Base-by-base conservation (phyloP, 164 flowering plant species). In the Cinnamomum chago region DNA sequence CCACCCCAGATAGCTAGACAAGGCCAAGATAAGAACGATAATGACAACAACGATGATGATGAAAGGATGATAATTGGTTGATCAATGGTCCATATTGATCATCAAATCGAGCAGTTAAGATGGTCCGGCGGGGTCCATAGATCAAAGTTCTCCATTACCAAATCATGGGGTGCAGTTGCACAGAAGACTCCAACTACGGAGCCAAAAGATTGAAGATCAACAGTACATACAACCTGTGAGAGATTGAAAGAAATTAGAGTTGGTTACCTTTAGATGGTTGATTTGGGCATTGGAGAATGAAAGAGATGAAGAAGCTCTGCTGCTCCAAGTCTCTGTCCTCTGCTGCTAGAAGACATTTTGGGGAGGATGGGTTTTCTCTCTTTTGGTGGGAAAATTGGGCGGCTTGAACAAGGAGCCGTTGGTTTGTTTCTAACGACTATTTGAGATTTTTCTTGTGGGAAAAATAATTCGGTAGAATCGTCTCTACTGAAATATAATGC, bases 391-490 rank as follows among this genome's bases (percentile, higher is more conserved):
- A 72, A 60, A 40, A 15, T 27, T n/a, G 74, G 30, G 30, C 74
- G 74, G 33, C 23, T 23, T 23, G 28, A 40, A 35, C 74, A 20
- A 72, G 68, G 74, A n/a, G 20, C 6, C 47, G 15, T 72, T 24
- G n/a, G 68, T 47, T 62, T 35, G 68, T 72, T 40, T 62, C n/a
- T 47, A 72, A 35, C 74, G 68, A 72, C 35, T 66, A 62, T 71
- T 71, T 71, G 47, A 11, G 6, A 40, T 22, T 6, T 67, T 27
- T 67, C n/a, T 27, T 17, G 2, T 11, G 60, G n/a, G 60, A 20
- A 55, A 55, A 55, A 55, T 55, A 0, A 55, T 55, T 55, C 60
- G 60, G n/a, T 55, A 55, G 6, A 15, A 55, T 17, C 60, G n/a
- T 18, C 20, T 20, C 60, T 20, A 4, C 60, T 55, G 20, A 55